Percentiles rank a stretch among this genome's conserved stretches.
These are phyloP conservation scores for Quercus mongolica DNA, from an alignment of 306 rosid species.

Conservation along the genomic window DNA sequence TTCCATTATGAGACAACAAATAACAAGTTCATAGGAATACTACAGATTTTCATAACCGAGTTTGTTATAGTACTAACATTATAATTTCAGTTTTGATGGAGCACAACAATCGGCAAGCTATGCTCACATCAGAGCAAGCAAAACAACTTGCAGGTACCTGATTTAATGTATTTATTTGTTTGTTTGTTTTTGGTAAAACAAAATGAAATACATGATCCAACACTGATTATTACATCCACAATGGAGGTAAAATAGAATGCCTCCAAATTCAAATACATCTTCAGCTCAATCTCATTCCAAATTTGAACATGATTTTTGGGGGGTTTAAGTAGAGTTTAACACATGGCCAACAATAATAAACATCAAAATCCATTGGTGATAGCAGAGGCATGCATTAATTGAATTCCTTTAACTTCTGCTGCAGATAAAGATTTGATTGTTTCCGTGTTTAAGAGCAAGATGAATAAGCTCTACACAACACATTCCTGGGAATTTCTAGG, in stretches of 20 bases:
- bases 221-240: background rate
- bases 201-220: background rate
- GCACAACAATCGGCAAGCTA: conserved; percentile 50
- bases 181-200: background rate
- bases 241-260: background rate
- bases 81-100: conserved; percentile 28
- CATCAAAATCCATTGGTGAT: too few relatives aligned
- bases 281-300: background rate
- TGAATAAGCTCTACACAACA: conserved; percentile 51
- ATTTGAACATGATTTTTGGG: background rate
- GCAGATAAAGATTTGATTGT: conserved; percentile 48
- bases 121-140: conserved; percentile 60
- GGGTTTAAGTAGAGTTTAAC: too few relatives aligned
- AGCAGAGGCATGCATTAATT: conserved; percentile 7
- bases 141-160: conserved; percentile 47
- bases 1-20: too few relatives aligned
- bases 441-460: conserved; percentile 65
- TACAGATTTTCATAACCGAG: background rate
- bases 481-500: conserved; percentile 75
- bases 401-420: conserved; percentile 14
- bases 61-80: background rate
- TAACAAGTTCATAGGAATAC: too few relatives aligned
- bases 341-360: too few relatives aligned
- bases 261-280: background rate
- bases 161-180: background rate